Conservation (phyloP, 108 stramenopile species). For the Cyclotella cryptica region DNA sequence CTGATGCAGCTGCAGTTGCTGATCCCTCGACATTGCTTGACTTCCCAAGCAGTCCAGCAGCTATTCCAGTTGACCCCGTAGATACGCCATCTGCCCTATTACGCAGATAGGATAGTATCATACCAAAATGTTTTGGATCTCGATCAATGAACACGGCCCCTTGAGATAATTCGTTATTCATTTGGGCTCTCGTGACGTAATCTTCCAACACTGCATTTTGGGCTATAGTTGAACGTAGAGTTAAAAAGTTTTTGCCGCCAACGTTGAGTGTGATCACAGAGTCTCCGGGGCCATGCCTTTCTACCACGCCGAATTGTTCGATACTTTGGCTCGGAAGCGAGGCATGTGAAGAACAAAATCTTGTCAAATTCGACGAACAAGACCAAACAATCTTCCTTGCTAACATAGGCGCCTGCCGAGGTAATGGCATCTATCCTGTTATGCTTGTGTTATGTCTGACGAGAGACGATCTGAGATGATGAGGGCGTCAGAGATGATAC, state of each 20-base stretch:
- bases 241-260: conserved; percentile 66
- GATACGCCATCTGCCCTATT: conserved; percentile 55
- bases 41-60: not conserved
- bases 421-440: no score
- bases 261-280: conserved; percentile 62
- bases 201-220: conserved; percentile 53
- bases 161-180: conserved; percentile 42
- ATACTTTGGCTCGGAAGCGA: not conserved
- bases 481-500: no score
- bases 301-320: not conserved
- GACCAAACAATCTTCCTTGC: not conserved
- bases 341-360: not conserved
- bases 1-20: conserved; percentile 19
- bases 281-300: conserved; percentile 60
- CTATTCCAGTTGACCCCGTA: not conserved
- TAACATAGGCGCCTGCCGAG: not conserved
- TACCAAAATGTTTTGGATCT: conserved; percentile 63
- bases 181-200: conserved; percentile 61
- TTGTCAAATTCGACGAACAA: not conserved
- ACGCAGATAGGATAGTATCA: conserved; percentile 60
- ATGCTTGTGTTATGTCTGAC: no score
- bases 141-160: conserved; percentile 66
- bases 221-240: conserved; percentile 63
- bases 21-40: not conserved
- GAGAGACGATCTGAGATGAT: no score